Evolutionary conservation across 2,329 filamentous ascomycete species (phyloP), one percentile per base, ranked within the genome.

Genomic region (Penicillium thymicola): DNA sequence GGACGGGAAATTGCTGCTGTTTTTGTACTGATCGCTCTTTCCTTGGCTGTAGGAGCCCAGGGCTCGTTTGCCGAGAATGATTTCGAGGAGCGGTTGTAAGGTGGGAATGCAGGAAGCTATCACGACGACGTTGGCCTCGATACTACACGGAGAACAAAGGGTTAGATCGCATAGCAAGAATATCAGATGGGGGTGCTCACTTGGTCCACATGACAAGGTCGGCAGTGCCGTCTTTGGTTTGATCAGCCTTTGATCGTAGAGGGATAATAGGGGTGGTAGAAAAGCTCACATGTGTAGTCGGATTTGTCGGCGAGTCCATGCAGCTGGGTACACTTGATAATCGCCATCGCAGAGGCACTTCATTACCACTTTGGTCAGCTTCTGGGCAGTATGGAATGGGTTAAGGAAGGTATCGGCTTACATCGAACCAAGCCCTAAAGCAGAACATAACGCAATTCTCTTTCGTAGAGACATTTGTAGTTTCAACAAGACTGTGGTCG

Each of bases 131-230:
- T 72, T 65, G 10, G 66, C 68, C 62, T 73, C 70, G 32, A 73
- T 65, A 46, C 66, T 69, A 25, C 6, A 21, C n/a, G 3, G 21
- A 23, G 27, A 30, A 27, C 6, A 34, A 38, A 21, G 5, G 5
- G 41, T 52, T 46, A 52, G 25, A 18, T 16, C 2, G 3, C 8
- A 27, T 37, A 13, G 18, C 0, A 40, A 27, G 10, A 10, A 2
- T 8, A 37, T 11, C 7, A n/a, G n/a, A n/a, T 7, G 13, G 25
- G 11, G 2, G 32, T 18, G 11, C 46, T 51, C 69, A 78, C 77
- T 73, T 69, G 10, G 77, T 79, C 77, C 78, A 80, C 44, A 79
- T 73, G 3, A 78, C 70, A 8, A 79, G 67, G 23, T 78, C 75
- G 0, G 72, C 70, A 8, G 74, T 78, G 14, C 75, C 69, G 51